Evolutionary conservation across 2,329 filamentous ascomycete genomes (phyloP), one percentile per base, ranked within the genome.

Genomic region (Penicillium occitanis): DNA sequence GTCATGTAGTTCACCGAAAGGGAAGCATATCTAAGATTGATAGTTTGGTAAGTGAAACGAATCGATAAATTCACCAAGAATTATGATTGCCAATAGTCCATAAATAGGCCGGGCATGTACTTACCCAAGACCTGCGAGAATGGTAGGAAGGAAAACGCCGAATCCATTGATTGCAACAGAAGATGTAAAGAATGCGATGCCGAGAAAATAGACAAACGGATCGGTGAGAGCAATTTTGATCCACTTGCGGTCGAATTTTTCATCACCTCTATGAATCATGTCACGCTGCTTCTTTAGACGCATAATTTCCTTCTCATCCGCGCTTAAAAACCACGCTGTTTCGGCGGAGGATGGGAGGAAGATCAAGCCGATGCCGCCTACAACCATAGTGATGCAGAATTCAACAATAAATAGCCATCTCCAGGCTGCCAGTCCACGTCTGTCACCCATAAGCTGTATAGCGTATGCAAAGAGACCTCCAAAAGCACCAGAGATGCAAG

Each of bases 351-450:
- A 5, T 7, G 63, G 63, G 7, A 65, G 14, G 7, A 65, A 53
- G 55, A 60, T 33, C 42, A 7, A 60, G 3, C 55, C 53, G 7
- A 65, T 60, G 2, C 63, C 55, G 10, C 63, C 63, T 7, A 65
- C 44, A n/a, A 65, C 14, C 1, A 60, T 33, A n/a, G 63, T 65
- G 14, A 65, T n/a, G 25, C 63, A 65, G 46, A 65, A 65, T 14
- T 65, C 63, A 5, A 65, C 55, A 25, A 65, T 65, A 44, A 65
- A 65, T 13, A 65, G 44, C 63, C 55, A 65, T 60, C 63, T 33
- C 63, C 55, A 65, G 4, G 63, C 55, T 2, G 30, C 63, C 30
- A 65, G 55, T 2, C 63, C 55, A 5, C 44, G 6, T 5, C 53
- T 22, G 30, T 14, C n/a, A 19, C 63, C 63, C 63, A 65, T 61